Base-by-base conservation (phyloP, 2,329 filamentous ascomycete genomes). In the Cercospora beticola region DNA sequence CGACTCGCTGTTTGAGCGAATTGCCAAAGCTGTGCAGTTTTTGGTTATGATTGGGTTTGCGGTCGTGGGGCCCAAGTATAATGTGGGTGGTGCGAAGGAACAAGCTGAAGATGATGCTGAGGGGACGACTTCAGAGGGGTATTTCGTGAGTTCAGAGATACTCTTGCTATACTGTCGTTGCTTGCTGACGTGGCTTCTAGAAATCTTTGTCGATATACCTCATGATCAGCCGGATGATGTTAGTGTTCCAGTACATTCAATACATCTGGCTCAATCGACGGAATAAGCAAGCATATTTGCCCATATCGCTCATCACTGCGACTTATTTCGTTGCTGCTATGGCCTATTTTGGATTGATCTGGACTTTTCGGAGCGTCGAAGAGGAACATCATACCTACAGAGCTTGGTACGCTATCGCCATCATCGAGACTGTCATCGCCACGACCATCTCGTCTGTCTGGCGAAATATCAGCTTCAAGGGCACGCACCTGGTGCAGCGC, bases 21-120 rank as follows among this genome's bases (percentile, higher is more conserved):
- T 83, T 30, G 85, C 84, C 69, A 87, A 89, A 74, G 86, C 84
- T 2, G 71, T 87, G 2, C 88, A 90, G 71, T 85, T 91, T 5
- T 88, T 85, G 28, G 85, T 88, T 49, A 88, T 91, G 86, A 83
- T 89, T 52, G 88, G 87, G 2, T 89, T 90, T 71, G 86, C 88
- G 6, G 86, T 89, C 36, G 84, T 89, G 5, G 87, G 86, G 5
- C 77, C 80, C 0, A 75, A 76, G 26, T 80, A 76, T 74, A 76
- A 78, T 40, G 23, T 82, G 0, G 80, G 76, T 5, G 62, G 77
- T 82, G 23, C 77, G 76, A 14, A 76, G 74, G 16, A 77, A 78
- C 21, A 82, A 81, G 64, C 77, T 79, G 65, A 82, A 79, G 76
- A 66, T 28, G 43, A 71, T 62, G 49, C 77, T 80, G 65, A 82